Evolutionary conservation across 2,329 filamentous ascomycete species (phyloP), one percentile per base, ranked within the genome.

Genomic region (Cyphellophora europaea): DNA sequence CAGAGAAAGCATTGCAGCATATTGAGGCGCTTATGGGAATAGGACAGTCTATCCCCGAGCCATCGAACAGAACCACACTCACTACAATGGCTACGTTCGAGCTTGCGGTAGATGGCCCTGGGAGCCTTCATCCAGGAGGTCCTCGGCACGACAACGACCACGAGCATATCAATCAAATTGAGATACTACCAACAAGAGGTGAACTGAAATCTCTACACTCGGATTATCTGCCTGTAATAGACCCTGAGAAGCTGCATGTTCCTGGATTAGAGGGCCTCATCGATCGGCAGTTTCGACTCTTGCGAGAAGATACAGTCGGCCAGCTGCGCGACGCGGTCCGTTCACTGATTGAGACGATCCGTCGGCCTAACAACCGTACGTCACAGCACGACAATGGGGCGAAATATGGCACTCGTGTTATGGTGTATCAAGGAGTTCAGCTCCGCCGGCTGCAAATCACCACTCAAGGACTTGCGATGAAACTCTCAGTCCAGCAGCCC

Each of bases 261-360:
- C 31, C 44, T 11, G 35, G 39, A 12, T 13, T 30, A 8, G 28
- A 6, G 13, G 28, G 21, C 8, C 8, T 25, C 21, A n/a, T 25
- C 21, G 21, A 25, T 25, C 21, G 21, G 8, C 76, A 84, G 33
- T 88, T 82, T 43, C 76, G 82, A 0, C 65, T 86, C 1, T 59
- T 84, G 0, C 62, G 82, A 3, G 79, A 87, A 45, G 81, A 86
- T 42, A 77, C 85, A 66, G 56, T 86, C 0, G 71, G 65, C 0
- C 78, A 81, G 42, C 59, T 87, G 2, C 67, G 74, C 1, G 71
- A 77, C 6, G 78, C 21, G 21, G 21, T 25, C 21, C 21, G 21
- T 25, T 8, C n/a, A 8, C 8, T n/a, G 8, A 25, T n/a, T n/a
- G 21, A 25, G 8, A 25, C 8, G 8, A 8, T 25, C n/a, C 21